Evolutionary conservation across 2,329 filamentous ascomycete species (phyloP).

Genomic region (Colletotrichum truncatum): DNA sequence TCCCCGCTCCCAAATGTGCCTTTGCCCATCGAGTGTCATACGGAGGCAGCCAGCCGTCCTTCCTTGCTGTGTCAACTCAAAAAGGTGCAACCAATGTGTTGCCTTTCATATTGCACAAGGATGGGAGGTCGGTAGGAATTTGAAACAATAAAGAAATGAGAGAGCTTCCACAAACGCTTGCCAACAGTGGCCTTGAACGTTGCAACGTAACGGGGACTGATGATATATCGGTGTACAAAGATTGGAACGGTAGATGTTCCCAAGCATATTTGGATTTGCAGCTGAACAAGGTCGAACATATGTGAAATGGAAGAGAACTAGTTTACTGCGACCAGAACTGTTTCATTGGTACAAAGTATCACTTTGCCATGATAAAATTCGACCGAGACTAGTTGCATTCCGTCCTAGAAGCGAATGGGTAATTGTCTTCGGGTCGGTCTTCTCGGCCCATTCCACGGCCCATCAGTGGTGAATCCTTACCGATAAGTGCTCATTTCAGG

Average conservation of each 20-base stretch:
- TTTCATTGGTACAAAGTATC: no score
- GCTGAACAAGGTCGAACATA: neutral
- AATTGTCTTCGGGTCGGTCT: no score
- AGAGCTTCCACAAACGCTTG: neutral
- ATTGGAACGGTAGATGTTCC: neutral
- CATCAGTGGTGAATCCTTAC: no score
- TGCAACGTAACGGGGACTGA: neutral
- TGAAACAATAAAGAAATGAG: conserved; percentile 15
- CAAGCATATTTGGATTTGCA: neutral
- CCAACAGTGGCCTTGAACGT: neutral
- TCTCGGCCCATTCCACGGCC: no score
- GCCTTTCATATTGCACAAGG: neutral
- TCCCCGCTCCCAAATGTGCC: neutral
- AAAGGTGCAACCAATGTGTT: conserved; percentile 9
- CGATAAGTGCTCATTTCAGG: no score
- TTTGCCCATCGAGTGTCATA: neutral
- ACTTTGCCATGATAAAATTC: no score
- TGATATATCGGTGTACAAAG: neutral
- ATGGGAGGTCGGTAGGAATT: neutral
- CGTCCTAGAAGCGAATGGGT: no score
- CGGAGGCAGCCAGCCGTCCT: neutral
- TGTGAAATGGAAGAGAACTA: neutral
- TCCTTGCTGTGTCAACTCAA: neutral
- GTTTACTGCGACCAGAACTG: no score
- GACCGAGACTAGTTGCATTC: no score